Conservation (phyloP, 2,329 filamentous ascomycete species). For the Colletotrichum caudatum region DNA sequence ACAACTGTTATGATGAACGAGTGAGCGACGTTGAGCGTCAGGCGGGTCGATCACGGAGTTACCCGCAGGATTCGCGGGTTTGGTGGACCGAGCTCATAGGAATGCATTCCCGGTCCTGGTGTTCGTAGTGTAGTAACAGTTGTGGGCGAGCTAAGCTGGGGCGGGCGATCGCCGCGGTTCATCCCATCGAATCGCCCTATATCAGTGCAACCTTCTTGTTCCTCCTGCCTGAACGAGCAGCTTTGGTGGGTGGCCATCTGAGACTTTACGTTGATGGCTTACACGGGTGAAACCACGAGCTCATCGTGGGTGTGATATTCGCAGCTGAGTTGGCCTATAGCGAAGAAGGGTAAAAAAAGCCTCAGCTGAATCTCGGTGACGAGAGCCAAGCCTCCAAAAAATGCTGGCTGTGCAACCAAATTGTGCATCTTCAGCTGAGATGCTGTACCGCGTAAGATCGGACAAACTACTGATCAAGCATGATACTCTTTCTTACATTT, state of each 20-base stretch:
- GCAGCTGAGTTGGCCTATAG: not conserved
- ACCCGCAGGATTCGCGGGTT: too few species aligned
- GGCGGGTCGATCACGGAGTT: too few species aligned
- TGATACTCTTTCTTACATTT: too few species aligned
- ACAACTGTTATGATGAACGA: not conserved
- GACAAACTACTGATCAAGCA: not conserved
- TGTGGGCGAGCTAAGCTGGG: not conserved
- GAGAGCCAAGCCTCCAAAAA: not conserved
- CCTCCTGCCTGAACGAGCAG: not conserved
- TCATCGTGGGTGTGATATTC: not conserved
- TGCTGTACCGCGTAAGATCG: not conserved
- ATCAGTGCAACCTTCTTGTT: not conserved
- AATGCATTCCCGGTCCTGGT: not conserved
- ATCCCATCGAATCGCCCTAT: not conserved
- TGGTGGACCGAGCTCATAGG: not conserved
- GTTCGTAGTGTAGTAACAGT: not conserved
- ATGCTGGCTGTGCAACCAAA: not conserved
- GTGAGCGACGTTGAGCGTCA: not conserved
- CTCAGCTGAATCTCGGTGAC: not conserved
- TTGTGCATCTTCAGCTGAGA: not conserved
- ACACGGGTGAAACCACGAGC: not conserved
- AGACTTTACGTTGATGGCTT: conserved; percentile 1
- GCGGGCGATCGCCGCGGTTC: not conserved
- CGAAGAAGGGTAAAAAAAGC: not conserved
- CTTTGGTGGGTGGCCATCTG: not conserved